Base-by-base conservation (phyloP, 768 basidiomycete species). In the Rhodotorula diobovata region DNA sequence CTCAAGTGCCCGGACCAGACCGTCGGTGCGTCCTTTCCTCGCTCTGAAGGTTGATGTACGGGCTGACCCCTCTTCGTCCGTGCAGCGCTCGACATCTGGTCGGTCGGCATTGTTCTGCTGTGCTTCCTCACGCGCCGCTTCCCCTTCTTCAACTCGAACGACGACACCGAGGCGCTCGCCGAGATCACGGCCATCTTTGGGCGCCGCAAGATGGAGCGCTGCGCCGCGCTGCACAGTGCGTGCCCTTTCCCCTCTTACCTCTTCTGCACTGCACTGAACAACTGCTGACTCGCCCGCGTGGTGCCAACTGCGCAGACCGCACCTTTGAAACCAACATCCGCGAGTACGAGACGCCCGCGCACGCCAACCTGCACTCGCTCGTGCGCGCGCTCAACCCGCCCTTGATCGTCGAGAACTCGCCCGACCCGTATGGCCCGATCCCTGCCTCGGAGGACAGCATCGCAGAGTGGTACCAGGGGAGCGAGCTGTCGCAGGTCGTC, bases 21-120 rank as follows among this genome's bases (percentile, higher is more conserved):
- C 16, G 92, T 91, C 72, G 91, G 95, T 94, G 75, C 72, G 87
- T 81, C 23, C 61, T 48, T 37, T 23, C 39, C 4, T 7, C 28
- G 30, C n/a, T 3, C 37, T 5, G 23, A 39, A 39, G 15, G 23
- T 23, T 4, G 16, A 23, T 2, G n/a, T 25, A 30, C 53, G 28
- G 21, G 16, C 2, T 25, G 45, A 25, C 57, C n/a, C 45, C 35
- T 11, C 23, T 20, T 39, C 20, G 1, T 15, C 51, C 28, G 14
- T 48, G 51, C 78, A 99, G 96, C 95, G 4, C 89, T 98, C 78
- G 96, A 99, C 76, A 86, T 98, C 57, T 99, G 96, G 96, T 89
- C 94, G 0, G 91, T 87, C 14, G 96, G 96, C 0, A 88, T 89
- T 77, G 96, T 97, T 63, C 81, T 99, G 0, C 84, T 98, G 12